Percentiles rank a stretch among this genome's conserved stretches.
Conservation (phyloP, 139 green algal genomes). For the Astrephomene gubernaculifera region DNA sequence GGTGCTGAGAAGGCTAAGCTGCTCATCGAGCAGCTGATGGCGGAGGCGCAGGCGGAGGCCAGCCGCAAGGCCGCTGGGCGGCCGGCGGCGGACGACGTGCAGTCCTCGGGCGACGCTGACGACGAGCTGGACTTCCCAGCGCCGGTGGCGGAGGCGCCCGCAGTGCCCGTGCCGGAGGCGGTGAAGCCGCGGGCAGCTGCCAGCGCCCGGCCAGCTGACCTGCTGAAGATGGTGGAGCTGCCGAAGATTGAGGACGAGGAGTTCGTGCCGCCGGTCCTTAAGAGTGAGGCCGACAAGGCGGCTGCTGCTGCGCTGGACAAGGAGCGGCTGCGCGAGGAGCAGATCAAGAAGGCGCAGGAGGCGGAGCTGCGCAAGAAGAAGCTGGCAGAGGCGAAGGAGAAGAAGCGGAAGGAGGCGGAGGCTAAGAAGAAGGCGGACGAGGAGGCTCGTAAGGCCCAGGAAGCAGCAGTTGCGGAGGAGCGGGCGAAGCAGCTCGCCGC, state of each 20-base stretch:
- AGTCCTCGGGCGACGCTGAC: slow-evolving; percentile 38
- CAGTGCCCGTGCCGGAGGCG: not conserved
- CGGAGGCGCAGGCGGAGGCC: slow-evolving; percentile 40
- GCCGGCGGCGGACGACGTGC: not conserved
- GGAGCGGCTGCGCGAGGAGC: slow-evolving; percentile 41
- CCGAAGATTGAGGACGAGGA: slow-evolving; percentile 52
- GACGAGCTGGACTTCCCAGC: slow-evolving; percentile 13
- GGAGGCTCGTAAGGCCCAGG: not conserved
- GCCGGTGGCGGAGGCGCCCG: not conserved
- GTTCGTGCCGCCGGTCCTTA: slow-evolving; percentile 47
- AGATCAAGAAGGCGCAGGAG: slow-evolving; percentile 32
- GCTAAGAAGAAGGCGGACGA: slow-evolving; percentile 19
- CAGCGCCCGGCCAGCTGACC: slow-evolving; percentile 13
- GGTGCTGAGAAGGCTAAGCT: slow-evolving; percentile 63
- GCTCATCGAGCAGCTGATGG: slow-evolving; percentile 61
- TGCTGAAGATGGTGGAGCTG: slow-evolving; percentile 54
- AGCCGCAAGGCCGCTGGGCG: slow-evolving; percentile 17
- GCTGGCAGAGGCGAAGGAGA: slow-evolving; percentile 33
- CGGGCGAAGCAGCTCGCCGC: not conserved
- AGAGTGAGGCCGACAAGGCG: not conserved
- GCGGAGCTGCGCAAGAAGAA: slow-evolving; percentile 36
- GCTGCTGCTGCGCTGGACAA: slow-evolving; percentile 33
- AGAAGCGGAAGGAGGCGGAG: slow-evolving; percentile 42
- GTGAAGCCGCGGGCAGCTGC: not conserved
- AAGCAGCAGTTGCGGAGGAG: not conserved